These are phyloP conservation scores for Byssothecium circinans DNA, from an alignment of 2,329 filamentous ascomycete genomes.

Conservation along the genomic window DNA sequence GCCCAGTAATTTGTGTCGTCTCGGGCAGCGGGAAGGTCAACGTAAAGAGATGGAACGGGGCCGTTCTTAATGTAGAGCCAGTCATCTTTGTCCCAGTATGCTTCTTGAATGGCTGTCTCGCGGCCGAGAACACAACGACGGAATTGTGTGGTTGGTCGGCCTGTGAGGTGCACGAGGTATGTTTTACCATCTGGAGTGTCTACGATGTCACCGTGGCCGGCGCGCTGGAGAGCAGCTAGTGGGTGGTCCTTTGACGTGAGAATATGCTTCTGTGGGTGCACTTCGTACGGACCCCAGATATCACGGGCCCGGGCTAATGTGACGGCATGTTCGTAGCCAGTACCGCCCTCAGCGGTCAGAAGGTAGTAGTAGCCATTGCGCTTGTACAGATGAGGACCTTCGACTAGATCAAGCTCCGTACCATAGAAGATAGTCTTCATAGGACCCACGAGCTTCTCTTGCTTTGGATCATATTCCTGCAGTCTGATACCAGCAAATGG, in stretches of 20 bases:
- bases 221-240: slow-evolving; percentile 34
- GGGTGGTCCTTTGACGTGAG: slow-evolving; percentile 45
- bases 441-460: slow-evolving; percentile 57
- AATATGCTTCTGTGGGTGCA: slow-evolving; percentile 46
- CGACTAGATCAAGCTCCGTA: slow-evolving; percentile 53
- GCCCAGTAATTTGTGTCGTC: slow-evolving; percentile 42
- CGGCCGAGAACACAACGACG: slow-evolving; percentile 41
- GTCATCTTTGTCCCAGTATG: slow-evolving; percentile 61
- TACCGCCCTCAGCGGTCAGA: slow-evolving; percentile 44
- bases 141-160: slow-evolving; percentile 36
- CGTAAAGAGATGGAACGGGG: slow-evolving; percentile 47
- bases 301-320: slow-evolving; percentile 44
- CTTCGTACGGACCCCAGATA: slow-evolving; percentile 48
- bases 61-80: slow-evolving; percentile 66
- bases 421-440: slow-evolving; percentile 57
- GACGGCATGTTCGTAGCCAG: slow-evolving; percentile 44
- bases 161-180: slow-evolving; percentile 39
- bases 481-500: slow-evolving; percentile 60
- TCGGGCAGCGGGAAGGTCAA: slow-evolving; percentile 32
- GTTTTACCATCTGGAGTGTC: slow-evolving; percentile 37
- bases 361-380: slow-evolving; percentile 42
- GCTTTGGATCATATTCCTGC: slow-evolving; percentile 59
- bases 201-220: slow-evolving; percentile 43
- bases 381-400: slow-evolving; percentile 43
- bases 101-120: slow-evolving; percentile 56